Conservation (phyloP, 1,284 basidiomycete species). For the Trichosporon sp. region DNA sequence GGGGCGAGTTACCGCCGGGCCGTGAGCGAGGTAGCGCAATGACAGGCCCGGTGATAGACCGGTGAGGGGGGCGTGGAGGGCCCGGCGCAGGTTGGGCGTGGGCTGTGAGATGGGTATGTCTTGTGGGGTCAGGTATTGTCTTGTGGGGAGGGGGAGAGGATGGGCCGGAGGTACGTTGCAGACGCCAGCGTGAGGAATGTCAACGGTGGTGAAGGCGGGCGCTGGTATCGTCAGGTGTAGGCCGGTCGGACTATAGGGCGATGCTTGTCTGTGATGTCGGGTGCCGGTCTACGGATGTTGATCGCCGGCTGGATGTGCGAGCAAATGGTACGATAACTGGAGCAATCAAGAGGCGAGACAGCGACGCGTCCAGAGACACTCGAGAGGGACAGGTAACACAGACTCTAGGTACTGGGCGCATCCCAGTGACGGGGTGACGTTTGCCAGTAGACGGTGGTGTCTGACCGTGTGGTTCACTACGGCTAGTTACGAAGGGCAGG, state of each 20-base stretch:
- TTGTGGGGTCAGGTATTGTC: neutral
- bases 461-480: conserved; percentile 4
- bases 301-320: neutral
- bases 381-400: neutral
- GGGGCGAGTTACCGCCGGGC: conserved; percentile 7
- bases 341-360: neutral
- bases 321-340: neutral
- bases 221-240: neutral
- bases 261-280: neutral
- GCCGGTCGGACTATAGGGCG: neutral
- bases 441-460: neutral
- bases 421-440: neutral
- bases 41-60: neutral
- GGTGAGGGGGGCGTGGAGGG: neutral
- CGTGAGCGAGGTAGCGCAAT: neutral
- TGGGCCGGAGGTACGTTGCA: neutral
- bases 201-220: neutral
- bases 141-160: neutral
- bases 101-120: conserved; percentile 8
- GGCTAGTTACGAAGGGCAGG: conserved; percentile 3
- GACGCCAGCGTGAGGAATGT: neutral
- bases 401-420: neutral
- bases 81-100: conserved; percentile 1
- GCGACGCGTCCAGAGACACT: neutral
- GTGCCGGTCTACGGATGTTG: neutral